Base-by-base conservation (phyloP, 2,329 filamentous ascomycete species). In the Diaporthe citrichinensis region DNA sequence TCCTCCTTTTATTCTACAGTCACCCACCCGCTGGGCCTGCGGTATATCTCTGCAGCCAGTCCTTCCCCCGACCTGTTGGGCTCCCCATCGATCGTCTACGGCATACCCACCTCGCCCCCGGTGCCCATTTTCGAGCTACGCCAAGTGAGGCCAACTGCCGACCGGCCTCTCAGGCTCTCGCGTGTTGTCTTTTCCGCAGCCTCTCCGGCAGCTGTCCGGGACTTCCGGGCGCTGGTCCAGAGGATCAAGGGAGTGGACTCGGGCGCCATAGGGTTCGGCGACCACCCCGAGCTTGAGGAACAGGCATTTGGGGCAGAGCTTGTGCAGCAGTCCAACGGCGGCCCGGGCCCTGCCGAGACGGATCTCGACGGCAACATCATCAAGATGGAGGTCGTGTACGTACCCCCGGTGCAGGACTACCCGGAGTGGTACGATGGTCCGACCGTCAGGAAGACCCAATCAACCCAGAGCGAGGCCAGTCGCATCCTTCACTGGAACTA, bases 1-100 rank as follows among this genome's bases (percentile, higher is more conserved):
- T 92, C 93, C 68, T 97, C 95, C 10, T 98, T 97, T 87, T 98
- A 95, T 84, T 90, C 95, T 31, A 90, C 94, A 77, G 89, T 95
- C 78, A 89, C 95, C 10, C 94, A 96, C 79, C 93, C 94, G 4
- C 88, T 98, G 31, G 94, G 94, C 51, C 92, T 97, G 77, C 90
- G 90, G 76, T 97, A 92, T 82, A 89, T 95, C 77, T 85, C 84
- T 68, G 80, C 84, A 61, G 82, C 76, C 65, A 78, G 67, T 71
- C 69, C 46, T 71, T 69, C 77, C 39, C 72, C 73, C 5, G 73
- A 76, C 73, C 76, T 78, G 15, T 59, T 76, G 46, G 78, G 78
- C 76, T 78, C 80, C 31, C 79, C 83, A 7, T 84, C 84, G 28
- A 83, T 89, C 77, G 84, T 85, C 59, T 90, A 85, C 80, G 88